phyloP scores from a whole-genome alignment of 352 stramenopile species.

The Phytopythium vexans region DNA sequence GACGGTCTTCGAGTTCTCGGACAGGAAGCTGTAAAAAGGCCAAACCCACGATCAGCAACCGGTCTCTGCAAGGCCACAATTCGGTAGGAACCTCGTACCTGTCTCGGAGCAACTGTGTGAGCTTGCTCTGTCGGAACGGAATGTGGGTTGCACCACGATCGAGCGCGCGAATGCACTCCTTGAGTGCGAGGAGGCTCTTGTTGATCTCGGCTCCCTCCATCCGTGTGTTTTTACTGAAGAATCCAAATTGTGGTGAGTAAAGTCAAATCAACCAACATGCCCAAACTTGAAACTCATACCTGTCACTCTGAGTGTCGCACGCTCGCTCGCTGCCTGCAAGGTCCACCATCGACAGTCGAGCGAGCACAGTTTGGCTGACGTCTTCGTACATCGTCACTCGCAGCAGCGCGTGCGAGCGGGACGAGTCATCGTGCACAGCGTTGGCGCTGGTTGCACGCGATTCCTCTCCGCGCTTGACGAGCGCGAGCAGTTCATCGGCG shows the following conservation, averaged over 20 bases:
- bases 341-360: conserved; percentile 86
- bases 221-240: conserved; percentile 74
- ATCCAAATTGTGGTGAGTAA: neutral
- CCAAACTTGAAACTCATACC: conserved; percentile 11
- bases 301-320: conserved; percentile 89
- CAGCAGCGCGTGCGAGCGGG: conserved; percentile 90
- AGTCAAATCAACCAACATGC: neutral
- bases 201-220: conserved; percentile 98
- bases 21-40: conserved; percentile 73
- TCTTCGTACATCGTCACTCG: conserved; percentile 70
- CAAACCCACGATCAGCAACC: neutral
- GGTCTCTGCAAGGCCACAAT: no score
- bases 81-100: conserved; percentile 15
- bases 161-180: conserved; percentile 96
- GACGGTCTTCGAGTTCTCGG: conserved; percentile 88
- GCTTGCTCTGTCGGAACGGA: conserved; percentile 93
- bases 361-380: conserved; percentile 18
- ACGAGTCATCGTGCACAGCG: conserved; percentile 92
- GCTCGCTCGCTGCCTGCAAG: conserved; percentile 93
- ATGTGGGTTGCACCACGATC: conserved; percentile 86
- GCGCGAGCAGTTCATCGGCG: conserved; percentile 84
- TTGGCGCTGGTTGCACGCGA: conserved; percentile 93
- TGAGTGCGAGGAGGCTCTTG: conserved; percentile 95
- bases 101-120: conserved; percentile 92
- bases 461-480: conserved; percentile 88